Evolutionary conservation across 2,329 filamentous ascomycete genomes (phyloP), one percentile per base, ranked within the genome.

Genomic region (Aspergillus udagawae): DNA sequence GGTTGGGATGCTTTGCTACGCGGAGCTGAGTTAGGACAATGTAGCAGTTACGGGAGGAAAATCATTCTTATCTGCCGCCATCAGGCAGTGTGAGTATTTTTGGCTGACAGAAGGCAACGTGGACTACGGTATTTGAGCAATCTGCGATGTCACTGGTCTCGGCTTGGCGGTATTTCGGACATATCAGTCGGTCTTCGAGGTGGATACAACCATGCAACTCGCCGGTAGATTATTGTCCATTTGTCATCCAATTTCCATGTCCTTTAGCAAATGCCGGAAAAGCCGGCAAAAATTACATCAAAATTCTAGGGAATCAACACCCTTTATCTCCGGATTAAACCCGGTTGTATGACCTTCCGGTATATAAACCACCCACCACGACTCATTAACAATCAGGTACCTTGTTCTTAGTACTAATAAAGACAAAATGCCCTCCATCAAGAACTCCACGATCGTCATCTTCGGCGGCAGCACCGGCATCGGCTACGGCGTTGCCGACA

Each of bases 381-480:
- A 17, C 14, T 17, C 6, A 7, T 38, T 6, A 38, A 17, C 14
- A 17, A 7, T 38, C 5, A 38, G 3, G 14, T 3, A 7, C 14
- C 32, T 17, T 35, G 32, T 35, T 35, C 4, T 17, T 6, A 5
- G 12, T 17, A 14, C 12, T 35, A 17, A 35, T 35, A n/a, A 44
- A 10, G 7, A 47, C 5, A 45, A 25, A 21, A 47, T 47, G 44
- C 21, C 44, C 4, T 14, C 44, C 14, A 47, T 47, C 44, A 27
- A 47, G 2, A 70, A 67, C 61, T 67, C 72, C 28, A 77, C 75
- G 35, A 70, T 84, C 54, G 74, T 84, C 54, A 69, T 84, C 60
- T 72, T 83, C 25, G 82, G 82, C 21, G 81, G 80, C 42, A 79
- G 78, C 47, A 74, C 76, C 48, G 82, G 82, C 54, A 78, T 84